Evolutionary conservation across 2,329 filamentous ascomycete species (phyloP).

Genomic region (Pseudocercospora fuligena): DNA sequence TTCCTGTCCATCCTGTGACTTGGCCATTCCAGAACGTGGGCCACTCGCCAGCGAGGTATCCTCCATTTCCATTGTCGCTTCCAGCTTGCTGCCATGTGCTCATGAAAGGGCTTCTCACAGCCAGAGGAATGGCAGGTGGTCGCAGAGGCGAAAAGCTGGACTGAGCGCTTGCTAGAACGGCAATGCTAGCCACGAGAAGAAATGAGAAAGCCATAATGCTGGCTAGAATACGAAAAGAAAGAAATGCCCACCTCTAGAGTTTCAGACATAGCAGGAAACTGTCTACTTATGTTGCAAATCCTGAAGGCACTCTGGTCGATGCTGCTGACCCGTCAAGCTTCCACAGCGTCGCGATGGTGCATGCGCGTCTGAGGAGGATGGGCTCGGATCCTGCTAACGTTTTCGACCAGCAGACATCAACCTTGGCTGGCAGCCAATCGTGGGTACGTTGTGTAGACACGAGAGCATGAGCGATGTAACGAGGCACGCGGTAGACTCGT

Average conservation of each 20-base stretch:
- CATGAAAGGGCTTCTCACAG: slow-evolving; percentile 75
- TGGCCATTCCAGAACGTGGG: slow-evolving; percentile 65
- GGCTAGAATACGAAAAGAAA: background rate
- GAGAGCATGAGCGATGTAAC: slow-evolving; percentile 16
- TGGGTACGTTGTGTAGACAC: background rate
- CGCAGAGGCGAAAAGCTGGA: slow-evolving; percentile 64
- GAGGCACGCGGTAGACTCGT: slow-evolving; percentile 15
- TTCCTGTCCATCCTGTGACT: slow-evolving; percentile 65
- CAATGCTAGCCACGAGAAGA: slow-evolving; percentile 22
- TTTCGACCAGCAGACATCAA: slow-evolving; percentile 4
- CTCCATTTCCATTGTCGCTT: slow-evolving; percentile 64
- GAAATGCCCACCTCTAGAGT: background rate
- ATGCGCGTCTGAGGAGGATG: background rate
- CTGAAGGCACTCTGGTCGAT: background rate
- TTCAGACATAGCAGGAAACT: background rate
- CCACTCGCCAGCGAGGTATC: slow-evolving; percentile 63
- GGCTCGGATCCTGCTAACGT: background rate
- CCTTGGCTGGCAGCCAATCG: slow-evolving; percentile 6
- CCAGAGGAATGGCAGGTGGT: slow-evolving; percentile 72
- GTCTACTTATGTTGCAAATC: slow-evolving; percentile 4
- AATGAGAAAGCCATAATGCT: slow-evolving; percentile 23
- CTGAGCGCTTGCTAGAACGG: slow-evolving; percentile 27
- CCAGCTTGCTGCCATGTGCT: slow-evolving; percentile 69
- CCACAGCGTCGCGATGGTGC: background rate
- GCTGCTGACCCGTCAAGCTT: background rate